Percentiles rank a stretch among this genome's conserved stretches.
phyloP scores from a whole-genome alignment of 768 basidiomycete species.

The Rhodotorula graminis region DNA sequence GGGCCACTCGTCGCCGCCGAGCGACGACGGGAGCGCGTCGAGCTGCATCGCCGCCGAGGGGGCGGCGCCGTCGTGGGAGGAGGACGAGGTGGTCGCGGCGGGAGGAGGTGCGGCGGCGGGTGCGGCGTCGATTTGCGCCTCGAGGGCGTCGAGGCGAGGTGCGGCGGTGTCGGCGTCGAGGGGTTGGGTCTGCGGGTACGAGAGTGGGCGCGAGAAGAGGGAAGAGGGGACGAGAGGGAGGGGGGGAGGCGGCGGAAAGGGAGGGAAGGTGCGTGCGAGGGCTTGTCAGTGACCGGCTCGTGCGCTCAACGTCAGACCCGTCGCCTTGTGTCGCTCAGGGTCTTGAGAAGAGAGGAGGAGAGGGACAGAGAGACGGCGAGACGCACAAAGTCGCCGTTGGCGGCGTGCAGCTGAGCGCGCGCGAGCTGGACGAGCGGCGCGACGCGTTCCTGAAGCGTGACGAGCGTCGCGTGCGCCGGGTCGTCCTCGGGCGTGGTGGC shows the following conservation, averaged over 20 bases:
- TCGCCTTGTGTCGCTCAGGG: no score
- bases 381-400: not conserved
- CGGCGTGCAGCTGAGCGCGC: not conserved
- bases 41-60: no score
- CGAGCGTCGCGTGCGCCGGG: no score
- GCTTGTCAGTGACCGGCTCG: not conserved
- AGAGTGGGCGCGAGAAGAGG: not conserved
- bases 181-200: not conserved
- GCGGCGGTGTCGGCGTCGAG: not conserved
- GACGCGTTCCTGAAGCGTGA: not conserved
- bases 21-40: no score
- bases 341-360: not conserved
- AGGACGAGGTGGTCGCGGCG: not conserved
- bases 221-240: no score
- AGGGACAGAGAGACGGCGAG: not conserved
- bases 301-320: no score
- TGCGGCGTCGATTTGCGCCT: not conserved
- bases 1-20: not conserved
- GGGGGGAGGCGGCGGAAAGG: not conserved
- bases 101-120: not conserved
- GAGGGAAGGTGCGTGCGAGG: not conserved
- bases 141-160: not conserved
- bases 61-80: no score
- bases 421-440: conserved; percentile 20
- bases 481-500: not conserved